A percentile compares a stretch with the other conserved stretches of the same genome.
phyloP scores from a whole-genome alignment of 768 basidiomycete genomes.

The Rhodotorula taiwanensis region DNA sequence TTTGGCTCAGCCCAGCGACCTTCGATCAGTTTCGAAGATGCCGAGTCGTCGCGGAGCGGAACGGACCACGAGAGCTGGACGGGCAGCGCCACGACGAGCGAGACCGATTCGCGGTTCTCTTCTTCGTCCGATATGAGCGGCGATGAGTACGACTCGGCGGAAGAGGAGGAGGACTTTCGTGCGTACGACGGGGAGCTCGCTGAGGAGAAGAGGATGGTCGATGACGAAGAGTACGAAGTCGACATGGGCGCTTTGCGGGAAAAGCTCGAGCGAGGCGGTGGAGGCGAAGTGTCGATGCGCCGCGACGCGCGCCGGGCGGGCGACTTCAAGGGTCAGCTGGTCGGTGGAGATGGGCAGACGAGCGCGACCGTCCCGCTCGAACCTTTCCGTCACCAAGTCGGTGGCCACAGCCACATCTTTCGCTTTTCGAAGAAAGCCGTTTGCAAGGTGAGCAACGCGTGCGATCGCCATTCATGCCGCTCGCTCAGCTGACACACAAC shows the following conservation, averaged over 20 bases:
- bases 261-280: constrained; percentile 20
- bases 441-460: constrained; percentile 69
- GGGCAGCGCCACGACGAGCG: constrained; percentile 18
- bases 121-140: not conserved
- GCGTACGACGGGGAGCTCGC: constrained; percentile 13
- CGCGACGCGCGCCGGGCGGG: constrained; percentile 27
- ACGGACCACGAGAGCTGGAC: constrained; percentile 25
- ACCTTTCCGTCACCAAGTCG: constrained; percentile 96
- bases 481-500: not conserved
- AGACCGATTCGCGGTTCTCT: not conserved
- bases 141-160: constrained; percentile 14
- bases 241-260: constrained; percentile 33
- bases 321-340: constrained; percentile 41
- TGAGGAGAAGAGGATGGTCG: not conserved
- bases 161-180: not conserved
- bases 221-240: constrained; percentile 39
- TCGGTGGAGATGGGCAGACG: constrained; percentile 27
- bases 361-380: constrained; percentile 68
- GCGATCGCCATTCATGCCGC: constrained; percentile 6
- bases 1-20: not conserved
- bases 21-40: not conserved
- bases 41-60: not conserved
- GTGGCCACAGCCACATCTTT: constrained; percentile 94
- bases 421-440: constrained; percentile 96
- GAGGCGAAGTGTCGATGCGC: constrained; percentile 33